Evolutionary conservation across 768 basidiomycete species (phyloP).

Genomic region (Tricholoma flavovirens): DNA sequence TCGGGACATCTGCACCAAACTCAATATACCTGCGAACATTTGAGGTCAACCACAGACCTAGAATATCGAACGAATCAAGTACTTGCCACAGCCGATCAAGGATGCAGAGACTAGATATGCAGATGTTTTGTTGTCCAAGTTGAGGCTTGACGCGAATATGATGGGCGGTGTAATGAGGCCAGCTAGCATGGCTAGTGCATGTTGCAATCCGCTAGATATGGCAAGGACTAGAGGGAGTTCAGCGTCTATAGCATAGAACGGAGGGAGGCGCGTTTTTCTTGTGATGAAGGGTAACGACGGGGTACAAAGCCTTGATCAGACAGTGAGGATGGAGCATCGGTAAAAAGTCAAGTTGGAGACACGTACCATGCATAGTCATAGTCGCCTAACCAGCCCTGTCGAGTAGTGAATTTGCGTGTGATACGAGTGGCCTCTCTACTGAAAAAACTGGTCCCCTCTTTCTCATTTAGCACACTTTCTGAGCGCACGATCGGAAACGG

Average conservation of each 20-base stretch:
- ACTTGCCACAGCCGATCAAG: constrained; percentile 70
- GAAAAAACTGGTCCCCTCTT: background rate
- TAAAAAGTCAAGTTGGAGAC: background rate
- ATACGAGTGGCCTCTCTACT: constrained; percentile 8
- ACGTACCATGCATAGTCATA: constrained; percentile 66
- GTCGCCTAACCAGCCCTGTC: constrained; percentile 76
- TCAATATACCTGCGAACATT: constrained; percentile 53
- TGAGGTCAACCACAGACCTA: background rate
- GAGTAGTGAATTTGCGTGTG: constrained; percentile 33
- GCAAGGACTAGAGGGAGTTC: constrained; percentile 71
- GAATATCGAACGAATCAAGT: background rate
- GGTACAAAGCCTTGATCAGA: constrained; percentile 47
- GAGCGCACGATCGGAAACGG: constrained; percentile 9
- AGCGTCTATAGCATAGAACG: constrained; percentile 71
- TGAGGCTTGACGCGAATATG: constrained; percentile 63
- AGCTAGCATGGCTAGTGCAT: constrained; percentile 78
- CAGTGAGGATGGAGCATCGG: background rate
- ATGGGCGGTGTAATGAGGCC: constrained; percentile 82
- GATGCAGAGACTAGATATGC: constrained; percentile 80
- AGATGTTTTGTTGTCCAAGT: constrained; percentile 50
- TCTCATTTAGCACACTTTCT: background rate
- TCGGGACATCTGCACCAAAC: constrained; percentile 75
- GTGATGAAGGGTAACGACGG: constrained; percentile 58
- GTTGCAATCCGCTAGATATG: constrained; percentile 67
- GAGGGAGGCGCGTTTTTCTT: constrained; percentile 40